These are phyloP conservation scores for Lactarius pseudohatsudake DNA, from an alignment of 768 basidiomycete genomes.

Conservation along the genomic window DNA sequence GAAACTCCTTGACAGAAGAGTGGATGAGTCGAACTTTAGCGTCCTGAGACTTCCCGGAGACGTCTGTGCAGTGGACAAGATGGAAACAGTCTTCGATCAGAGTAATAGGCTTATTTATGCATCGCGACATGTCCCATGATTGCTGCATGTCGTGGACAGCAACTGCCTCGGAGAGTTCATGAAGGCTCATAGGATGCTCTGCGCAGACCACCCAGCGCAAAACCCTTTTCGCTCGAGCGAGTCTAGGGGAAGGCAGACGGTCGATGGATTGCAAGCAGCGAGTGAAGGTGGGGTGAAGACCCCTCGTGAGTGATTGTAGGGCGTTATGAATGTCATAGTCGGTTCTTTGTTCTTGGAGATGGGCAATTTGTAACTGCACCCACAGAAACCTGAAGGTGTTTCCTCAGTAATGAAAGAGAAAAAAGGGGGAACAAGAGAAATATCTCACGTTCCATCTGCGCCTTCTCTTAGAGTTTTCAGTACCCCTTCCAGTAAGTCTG, in stretches of 20 bases:
- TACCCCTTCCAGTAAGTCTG: conserved; percentile 8
- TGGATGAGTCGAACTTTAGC: conserved; percentile 14
- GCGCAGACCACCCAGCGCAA: conserved; percentile 15
- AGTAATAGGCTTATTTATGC: conserved; percentile 2
- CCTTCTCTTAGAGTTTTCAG: conserved; percentile 1
- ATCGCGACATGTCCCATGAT: conserved; percentile 11
- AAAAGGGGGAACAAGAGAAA: neutral
- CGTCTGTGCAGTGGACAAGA: conserved; percentile 9
- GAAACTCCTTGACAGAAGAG: conserved; percentile 16
- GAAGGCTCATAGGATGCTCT: neutral
- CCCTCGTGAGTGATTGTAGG: neutral
- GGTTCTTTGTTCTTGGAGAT: conserved; percentile 17
- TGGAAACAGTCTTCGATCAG: conserved; percentile 17
- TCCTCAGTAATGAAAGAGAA: neutral
- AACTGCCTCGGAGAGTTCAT: conserved; percentile 10
- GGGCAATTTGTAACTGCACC: conserved; percentile 11
- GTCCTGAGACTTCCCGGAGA: neutral
- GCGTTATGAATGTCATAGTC: conserved; percentile 11
- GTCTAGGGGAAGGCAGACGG: conserved; percentile 1
- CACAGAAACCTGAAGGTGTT: conserved; percentile 10
- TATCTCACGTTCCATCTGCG: conserved; percentile 16
- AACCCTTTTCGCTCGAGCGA: conserved; percentile 3
- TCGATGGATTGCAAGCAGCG: conserved; percentile 8
- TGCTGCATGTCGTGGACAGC: conserved; percentile 9
- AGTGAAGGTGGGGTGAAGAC: conserved; percentile 10